Percentiles rank a stretch among this genome's conserved stretches.
Conservation (phyloP, 768 basidiomycete species). For the Coprinopsis strossmayeri region DNA sequence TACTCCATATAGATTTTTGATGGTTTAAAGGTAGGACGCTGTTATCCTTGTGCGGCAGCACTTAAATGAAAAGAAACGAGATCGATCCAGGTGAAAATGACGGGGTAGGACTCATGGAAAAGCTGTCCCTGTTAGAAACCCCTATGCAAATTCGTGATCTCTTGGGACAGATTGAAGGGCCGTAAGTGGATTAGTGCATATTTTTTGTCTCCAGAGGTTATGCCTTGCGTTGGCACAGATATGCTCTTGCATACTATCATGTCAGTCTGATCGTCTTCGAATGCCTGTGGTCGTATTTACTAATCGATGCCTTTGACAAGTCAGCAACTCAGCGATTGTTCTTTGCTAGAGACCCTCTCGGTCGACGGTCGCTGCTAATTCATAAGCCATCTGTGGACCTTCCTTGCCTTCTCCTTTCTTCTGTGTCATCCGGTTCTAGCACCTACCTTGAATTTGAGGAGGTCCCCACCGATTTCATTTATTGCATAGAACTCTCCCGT, state of each 20-base stretch:
- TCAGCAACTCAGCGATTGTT: constrained; percentile 41
- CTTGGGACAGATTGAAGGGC: constrained; percentile 69
- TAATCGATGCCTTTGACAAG: constrained; percentile 24
- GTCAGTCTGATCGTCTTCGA: constrained; percentile 30
- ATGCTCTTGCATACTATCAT: constrained; percentile 77
- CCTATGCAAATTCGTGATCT: constrained; percentile 40
- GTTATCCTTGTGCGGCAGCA: not conserved
- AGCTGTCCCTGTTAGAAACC: constrained; percentile 23
- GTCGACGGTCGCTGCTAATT: constrained; percentile 77
- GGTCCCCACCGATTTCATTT: constrained; percentile 51
- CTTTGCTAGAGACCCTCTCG: constrained; percentile 80
- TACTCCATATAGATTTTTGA: constrained; percentile 51
- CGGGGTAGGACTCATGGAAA: constrained; percentile 45
- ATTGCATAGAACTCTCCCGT: constrained; percentile 39
- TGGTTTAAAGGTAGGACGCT: constrained; percentile 56
- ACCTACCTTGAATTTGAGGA: constrained; percentile 52
- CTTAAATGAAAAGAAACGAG: constrained; percentile 25
- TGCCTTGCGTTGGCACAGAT: constrained; percentile 35
- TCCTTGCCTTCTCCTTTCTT: constrained; percentile 58
- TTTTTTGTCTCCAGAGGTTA: not conserved
- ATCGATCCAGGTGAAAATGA: constrained; percentile 63
- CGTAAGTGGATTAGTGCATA: constrained; percentile 42
- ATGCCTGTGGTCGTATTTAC: not conserved
- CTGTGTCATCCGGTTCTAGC: constrained; percentile 50
- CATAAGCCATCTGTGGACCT: constrained; percentile 43